Evolutionary conservation across 2,329 filamentous ascomycete species (phyloP), one percentile per base, ranked within the genome.

Genomic region (Aspergillus transmontanensis): DNA sequence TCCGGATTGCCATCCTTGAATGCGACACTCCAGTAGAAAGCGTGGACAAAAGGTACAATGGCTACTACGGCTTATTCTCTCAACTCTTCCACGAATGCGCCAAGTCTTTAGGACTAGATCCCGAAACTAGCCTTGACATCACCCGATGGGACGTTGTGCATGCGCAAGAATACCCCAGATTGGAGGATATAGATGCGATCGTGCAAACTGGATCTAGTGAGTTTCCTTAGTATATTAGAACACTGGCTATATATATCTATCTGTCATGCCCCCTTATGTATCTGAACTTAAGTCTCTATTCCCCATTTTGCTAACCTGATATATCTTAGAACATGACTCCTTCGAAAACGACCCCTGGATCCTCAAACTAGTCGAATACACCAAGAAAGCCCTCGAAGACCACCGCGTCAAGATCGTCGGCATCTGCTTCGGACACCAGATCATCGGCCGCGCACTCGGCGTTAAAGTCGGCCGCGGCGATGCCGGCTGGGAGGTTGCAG

Each of bases 401-500:
- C 81, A 84, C 30, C 82, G 87, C 0, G 86, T 95, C 9, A 85
- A 87, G 41, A 78, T 94, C n/a, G 83, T 96, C 19, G 93, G 92
- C 12, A 85, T 95, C 19, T 96, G 93, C 78, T 96, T 94, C 76
- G 93, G 93, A 6, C 93, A 96, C 75, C 92, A 96, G 80, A 93
- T 96, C 71, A 80, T 95, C 50, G 92, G 86, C 1, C 84, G 92
- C 58, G 91, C 92, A 1, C 74, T 94, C 68, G 91, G 88, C 4
- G 85, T 80, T 23, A 85, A 86, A 69, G 90, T 96, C 2, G 88
- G 83, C 41, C 81, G 87, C 59, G 91, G 87, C 74, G 83, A 87
- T 28, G 76, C 80, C 23, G 92, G 92, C 2, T 96, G 93, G 93
- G 93, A 96, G 79, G 81, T 91, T n/a, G 88, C 90, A 57, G 92